Evolutionary conservation across 768 basidiomycete species (phyloP), one percentile per base, ranked within the genome.

Genomic region (Pisolithus tinctorius): DNA sequence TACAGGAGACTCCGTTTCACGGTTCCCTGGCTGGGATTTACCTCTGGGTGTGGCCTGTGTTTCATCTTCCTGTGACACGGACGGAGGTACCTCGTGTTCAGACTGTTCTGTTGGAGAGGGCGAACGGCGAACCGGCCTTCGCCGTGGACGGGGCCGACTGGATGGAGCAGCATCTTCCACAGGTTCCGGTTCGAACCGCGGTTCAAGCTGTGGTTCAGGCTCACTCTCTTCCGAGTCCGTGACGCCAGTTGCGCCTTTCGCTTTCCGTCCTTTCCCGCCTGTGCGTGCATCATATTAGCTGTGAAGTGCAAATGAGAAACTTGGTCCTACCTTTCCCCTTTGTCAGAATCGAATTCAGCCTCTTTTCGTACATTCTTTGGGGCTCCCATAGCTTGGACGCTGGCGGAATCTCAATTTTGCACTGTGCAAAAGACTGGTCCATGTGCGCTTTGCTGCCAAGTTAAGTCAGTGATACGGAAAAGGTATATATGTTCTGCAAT

Each of bases 371-470:
- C 0, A 81, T 81, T 36, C 88, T 76, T 45, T 87, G 79, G 0
- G 88, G 80, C 52, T 97, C 95, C 93, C 93, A 97, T 27, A 70
- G 63, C 63, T 88, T 90, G n/a, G 81, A 76, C 2, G 83, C 83
- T 1, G 79, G 66, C 8, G 80, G 74, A 1, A 85, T 69, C 54
- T 89, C 83, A 5, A 93, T 58, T 50, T 85, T 86, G 9, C 80
- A 74, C 56, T 87, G 81, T 23, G 81, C 83, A 27, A 93, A 66
- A 13, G 78, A 71, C 59, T 90, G 84, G 50, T 95, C 89, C 72
- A 95, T 67, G 58, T 88, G 81, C 9, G 82, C 82, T 72, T 94
- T 93, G 58, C 90, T 93, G 39, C 8, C 25, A 14, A 36, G 16
- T 42, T 34, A 4, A 7, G n/a, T 7, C 6, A 20, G 17, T 8